Base-by-base conservation (phyloP, 139 green algal genomes). In the Closterium sp. region DNA sequence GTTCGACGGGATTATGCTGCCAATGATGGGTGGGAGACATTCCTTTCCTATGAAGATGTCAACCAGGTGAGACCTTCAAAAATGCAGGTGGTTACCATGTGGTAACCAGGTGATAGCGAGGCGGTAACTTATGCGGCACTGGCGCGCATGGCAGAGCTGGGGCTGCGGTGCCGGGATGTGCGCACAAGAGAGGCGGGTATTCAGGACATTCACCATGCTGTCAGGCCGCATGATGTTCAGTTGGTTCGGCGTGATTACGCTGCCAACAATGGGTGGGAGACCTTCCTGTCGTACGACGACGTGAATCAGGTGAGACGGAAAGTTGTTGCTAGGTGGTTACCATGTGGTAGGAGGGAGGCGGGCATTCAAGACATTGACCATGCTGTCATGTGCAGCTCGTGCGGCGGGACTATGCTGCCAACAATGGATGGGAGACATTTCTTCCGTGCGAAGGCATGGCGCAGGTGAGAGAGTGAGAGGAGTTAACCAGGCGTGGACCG, bases 381-480 rank as follows among this genome's bases (percentile, higher is more conserved):
- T 86, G 70, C 24, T 5, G 21, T 24, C 2, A 29, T 2, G 21
- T 24, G 70, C 24, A 29, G 21, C 22, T 86, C 24, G 21, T 29
- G 22, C 22, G 4, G 50, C 93, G 98, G 4, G 98, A 99, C 95
- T 99, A 99, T 89, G 93, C 93, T 0, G 98, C 98, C 62, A 99
- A 99, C 90, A 96, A 96, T 24, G 97, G 98, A 0, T 99, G 98
- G 98, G 98, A 99, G 95, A 99, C 97, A 0, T 99, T 99, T 93
- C 95, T 99, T 85, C 91, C 97, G 2, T 99, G 99, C 91, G 98
- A 99, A 93, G 98, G 99, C 93, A 96, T 96, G 5, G 87, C 24
- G 2, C 24, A 24, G 21, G 22, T 29, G 22, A 86, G 22, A 86
- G 22, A 24, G 21, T 86, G 22, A 29, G 22, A 2, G 70, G 24